Evolutionary conservation across 192 early-diverging fungal species (phyloP).

Genomic region (Coemansia nantahalensis): DNA sequence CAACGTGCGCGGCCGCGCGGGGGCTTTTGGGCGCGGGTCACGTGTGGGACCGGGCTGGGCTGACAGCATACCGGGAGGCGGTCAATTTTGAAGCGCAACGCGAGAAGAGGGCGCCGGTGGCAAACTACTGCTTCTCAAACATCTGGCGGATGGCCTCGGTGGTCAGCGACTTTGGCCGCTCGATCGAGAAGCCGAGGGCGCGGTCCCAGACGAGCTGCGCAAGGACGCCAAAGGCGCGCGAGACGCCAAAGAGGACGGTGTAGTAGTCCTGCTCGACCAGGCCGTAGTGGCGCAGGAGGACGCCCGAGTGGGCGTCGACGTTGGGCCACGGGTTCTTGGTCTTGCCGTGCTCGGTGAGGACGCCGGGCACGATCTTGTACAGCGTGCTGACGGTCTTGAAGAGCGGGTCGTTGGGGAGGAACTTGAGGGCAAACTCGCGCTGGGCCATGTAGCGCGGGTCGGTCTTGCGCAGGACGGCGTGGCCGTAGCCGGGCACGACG

Average conservation of each 20-base stretch:
- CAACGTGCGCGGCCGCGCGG: neutral
- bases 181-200: conserved; percentile 91
- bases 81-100: too few species aligned
- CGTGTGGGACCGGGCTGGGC: neutral
- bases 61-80: neutral
- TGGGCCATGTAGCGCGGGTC: conserved; percentile 98
- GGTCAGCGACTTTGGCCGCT: conserved; percentile 88
- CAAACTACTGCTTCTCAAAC: conserved; percentile 59
- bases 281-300: conserved; percentile 94
- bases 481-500: conserved; percentile 98
- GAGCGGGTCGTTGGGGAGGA: conserved; percentile 93
- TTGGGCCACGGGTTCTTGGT: conserved; percentile 99
- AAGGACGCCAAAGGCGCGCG: conserved; percentile 94
- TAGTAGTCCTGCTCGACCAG: conserved; percentile 98
- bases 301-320: conserved; percentile 98
- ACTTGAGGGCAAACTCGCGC: conserved; percentile 98
- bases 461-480: conserved; percentile 95
- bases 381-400: conserved; percentile 96
- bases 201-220: conserved; percentile 97
- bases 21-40: neutral
- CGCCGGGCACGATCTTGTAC: conserved; percentile 96
- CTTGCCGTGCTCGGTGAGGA: conserved; percentile 98
- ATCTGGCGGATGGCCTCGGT: conserved; percentile 86
- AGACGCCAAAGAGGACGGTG: conserved; percentile 99
- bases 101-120: too few species aligned